Evolutionary conservation across 495 filamentous ascomycete species (phyloP).

Genomic region (Xylaria nigripes): DNA sequence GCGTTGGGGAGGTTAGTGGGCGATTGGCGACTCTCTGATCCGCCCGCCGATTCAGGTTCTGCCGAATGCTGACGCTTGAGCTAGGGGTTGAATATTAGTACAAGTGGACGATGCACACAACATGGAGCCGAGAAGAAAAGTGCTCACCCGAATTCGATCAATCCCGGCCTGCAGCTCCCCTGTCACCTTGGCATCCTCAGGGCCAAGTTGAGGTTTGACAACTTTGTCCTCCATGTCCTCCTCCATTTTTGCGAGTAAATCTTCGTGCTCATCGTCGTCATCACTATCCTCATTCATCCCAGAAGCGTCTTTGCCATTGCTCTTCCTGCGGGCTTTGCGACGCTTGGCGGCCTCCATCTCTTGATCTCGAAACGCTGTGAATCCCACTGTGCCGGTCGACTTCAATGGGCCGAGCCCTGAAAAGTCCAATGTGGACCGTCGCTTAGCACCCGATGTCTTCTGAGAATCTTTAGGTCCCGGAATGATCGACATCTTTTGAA

Average conservation of each 20-base stretch:
- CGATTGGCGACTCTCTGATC: slow-evolving; percentile 32
- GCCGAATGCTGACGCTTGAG: slow-evolving; percentile 92
- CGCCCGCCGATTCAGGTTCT: slow-evolving; percentile 53
- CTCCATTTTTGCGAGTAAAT: slow-evolving; percentile 51
- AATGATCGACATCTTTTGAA: slow-evolving; percentile 88
- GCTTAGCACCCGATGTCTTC: slow-evolving; percentile 52
- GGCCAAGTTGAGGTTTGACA: slow-evolving; percentile 46
- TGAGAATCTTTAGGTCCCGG: slow-evolving; percentile 51
- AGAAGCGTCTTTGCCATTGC: slow-evolving; percentile 34
- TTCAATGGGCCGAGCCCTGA: slow-evolving; percentile 77
- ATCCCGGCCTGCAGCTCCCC: slow-evolving; percentile 88
- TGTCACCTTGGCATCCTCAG: slow-evolving; percentile 73
- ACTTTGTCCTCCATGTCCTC: slow-evolving; percentile 72
- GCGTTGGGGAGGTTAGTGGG: slow-evolving; percentile 26
- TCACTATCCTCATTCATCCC: slow-evolving; percentile 50
- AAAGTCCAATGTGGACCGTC: slow-evolving; percentile 72
- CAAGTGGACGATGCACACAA: neutral
- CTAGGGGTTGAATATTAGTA: slow-evolving; percentile 41
- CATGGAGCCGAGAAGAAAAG: neutral
- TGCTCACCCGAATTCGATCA: slow-evolving; percentile 79
- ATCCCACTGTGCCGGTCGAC: slow-evolving; percentile 75
- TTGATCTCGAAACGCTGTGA: slow-evolving; percentile 76
- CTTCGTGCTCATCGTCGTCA: slow-evolving; percentile 66
- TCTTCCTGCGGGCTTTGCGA: slow-evolving; percentile 51
- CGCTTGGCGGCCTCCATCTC: slow-evolving; percentile 40